Conservation (phyloP, 768 basidiomycete genomes). For the Sistotremastrum niveocremeum region DNA sequence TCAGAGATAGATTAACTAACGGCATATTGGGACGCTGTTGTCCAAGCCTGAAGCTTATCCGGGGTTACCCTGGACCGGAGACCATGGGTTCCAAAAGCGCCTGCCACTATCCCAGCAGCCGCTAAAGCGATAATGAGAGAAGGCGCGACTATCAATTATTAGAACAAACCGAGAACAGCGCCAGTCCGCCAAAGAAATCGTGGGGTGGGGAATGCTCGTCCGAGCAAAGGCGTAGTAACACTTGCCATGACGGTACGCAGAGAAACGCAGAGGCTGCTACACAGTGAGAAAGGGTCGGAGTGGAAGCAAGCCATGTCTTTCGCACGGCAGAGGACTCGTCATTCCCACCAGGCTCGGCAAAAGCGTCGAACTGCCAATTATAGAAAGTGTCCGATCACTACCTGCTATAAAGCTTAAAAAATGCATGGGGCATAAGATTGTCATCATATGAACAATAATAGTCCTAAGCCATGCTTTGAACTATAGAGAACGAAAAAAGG, state of each 20-base stretch:
- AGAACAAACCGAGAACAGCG: slow-evolving; percentile 2
- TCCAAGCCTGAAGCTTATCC: slow-evolving; percentile 46
- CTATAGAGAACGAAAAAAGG: too few relatives aligned
- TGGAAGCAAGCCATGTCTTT: too few relatives aligned
- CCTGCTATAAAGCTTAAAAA: too few relatives aligned
- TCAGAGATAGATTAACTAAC: slow-evolving; percentile 22
- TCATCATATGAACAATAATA: too few relatives aligned
- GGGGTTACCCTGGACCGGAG: slow-evolving; percentile 36
- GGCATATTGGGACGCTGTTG: slow-evolving; percentile 48
- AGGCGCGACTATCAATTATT: not conserved
- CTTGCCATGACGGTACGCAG: not conserved
- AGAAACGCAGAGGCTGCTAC: not conserved
- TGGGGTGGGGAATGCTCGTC: slow-evolving; percentile 1
- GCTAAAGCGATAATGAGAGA: slow-evolving; percentile 13
- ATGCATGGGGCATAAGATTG: too few relatives aligned
- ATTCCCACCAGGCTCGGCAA: too few relatives aligned
- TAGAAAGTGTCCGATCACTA: too few relatives aligned
- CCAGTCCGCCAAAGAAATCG: slow-evolving; percentile 6
- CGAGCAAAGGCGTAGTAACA: not conserved
- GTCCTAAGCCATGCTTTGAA: too few relatives aligned
- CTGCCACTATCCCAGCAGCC: slow-evolving; percentile 38
- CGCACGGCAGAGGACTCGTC: too few relatives aligned
- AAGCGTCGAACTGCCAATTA: too few relatives aligned
- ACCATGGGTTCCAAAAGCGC: slow-evolving; percentile 59
- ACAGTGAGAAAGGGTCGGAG: too few relatives aligned